Base-by-base conservation (phyloP, 306 rosid species). In the Quercus ilex region DNA sequence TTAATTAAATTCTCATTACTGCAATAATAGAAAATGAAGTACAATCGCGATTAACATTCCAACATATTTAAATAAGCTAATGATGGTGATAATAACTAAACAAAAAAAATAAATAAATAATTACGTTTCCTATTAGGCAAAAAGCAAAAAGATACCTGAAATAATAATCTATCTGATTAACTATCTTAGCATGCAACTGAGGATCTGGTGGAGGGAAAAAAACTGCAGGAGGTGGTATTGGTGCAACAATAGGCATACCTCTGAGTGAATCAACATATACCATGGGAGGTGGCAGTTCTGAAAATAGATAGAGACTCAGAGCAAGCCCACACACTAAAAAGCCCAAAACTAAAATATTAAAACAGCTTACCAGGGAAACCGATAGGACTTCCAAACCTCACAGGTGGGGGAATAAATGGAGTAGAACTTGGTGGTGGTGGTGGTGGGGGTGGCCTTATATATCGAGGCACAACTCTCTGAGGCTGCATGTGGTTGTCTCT, bases 151-250 rank as follows among this genome's bases (percentile, higher is more conserved):
- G 77, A 35, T 84, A 93, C 99, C 99, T 95, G 88, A 92, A 95
- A 81, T 95, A 95, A 80, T 95, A 95, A 21, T 93, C 90, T 75
- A 95, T 89, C 86, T 95, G 99, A 67, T 67, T 85, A 64, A 90
- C 88, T 72, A 95, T 95, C 87, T 79, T 85, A 77, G 74, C n/a
- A 20, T 78, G 86, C 80, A 93, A 78, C 84, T 84, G 92, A 82
- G 81, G 88, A 82, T 91, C 97, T 33, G 90, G 78, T 58, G 85
- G 77, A 67, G 86, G 57, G 78, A 78, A 79, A 71, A 74, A 81
- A 77, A 86, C 9, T 33, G 90, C 76, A 74, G 56, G 88, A 55
- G 80, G 88, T 23, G 85, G 85, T 13, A 89, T 71, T 21, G 91
- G 89, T 65, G 91, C 76, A 43, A 81, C 86, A 80, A 80, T 89